These are phyloP conservation scores for Penicillium brevicompactum DNA, from an alignment of 2,329 filamentous ascomycete species.

Conservation along the genomic window DNA sequence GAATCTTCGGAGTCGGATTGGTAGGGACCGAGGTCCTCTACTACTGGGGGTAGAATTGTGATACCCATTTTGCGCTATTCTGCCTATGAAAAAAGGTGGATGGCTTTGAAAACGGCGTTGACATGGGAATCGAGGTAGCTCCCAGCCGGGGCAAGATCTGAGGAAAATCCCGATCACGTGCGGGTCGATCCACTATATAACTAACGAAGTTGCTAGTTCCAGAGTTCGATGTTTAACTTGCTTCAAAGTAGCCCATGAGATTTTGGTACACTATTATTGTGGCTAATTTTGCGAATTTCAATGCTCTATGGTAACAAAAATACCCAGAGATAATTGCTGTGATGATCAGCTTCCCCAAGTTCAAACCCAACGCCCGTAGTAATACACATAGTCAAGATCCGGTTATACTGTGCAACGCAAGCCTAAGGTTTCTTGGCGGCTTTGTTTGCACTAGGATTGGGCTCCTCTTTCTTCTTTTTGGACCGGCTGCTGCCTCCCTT, in stretches of 20 bases:
- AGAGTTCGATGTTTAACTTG: not conserved
- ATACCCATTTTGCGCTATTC: conserved; percentile 53
- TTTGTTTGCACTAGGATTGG: conserved; percentile 33
- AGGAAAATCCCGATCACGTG: conserved; percentile 17
- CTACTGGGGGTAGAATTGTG: conserved; percentile 58
- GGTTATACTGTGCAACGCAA: not conserved
- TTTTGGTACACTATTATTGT: not conserved
- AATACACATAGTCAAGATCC: conserved; percentile 14
- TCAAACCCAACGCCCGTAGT: conserved; percentile 12
- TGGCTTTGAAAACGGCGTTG: not conserved
- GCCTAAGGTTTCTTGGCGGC: conserved; percentile 32
- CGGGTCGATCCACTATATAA: conserved; percentile 3
- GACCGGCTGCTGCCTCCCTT: conserved; percentile 48
- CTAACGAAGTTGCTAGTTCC: too few relatives aligned
- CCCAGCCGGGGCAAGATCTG: conserved; percentile 2
- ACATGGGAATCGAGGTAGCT: conserved; percentile 1
- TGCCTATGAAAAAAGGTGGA: not conserved
- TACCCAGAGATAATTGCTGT: not conserved
- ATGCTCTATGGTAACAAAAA: not conserved
- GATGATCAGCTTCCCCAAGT: not conserved
- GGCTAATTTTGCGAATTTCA: not conserved
- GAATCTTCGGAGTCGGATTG: conserved; percentile 50
- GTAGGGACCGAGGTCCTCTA: conserved; percentile 34
- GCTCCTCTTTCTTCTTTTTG: conserved; percentile 46
- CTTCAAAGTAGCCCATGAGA: not conserved